Evolutionary conservation across 345 rosid species (phyloP).

Genomic region (Populus tremula): DNA sequence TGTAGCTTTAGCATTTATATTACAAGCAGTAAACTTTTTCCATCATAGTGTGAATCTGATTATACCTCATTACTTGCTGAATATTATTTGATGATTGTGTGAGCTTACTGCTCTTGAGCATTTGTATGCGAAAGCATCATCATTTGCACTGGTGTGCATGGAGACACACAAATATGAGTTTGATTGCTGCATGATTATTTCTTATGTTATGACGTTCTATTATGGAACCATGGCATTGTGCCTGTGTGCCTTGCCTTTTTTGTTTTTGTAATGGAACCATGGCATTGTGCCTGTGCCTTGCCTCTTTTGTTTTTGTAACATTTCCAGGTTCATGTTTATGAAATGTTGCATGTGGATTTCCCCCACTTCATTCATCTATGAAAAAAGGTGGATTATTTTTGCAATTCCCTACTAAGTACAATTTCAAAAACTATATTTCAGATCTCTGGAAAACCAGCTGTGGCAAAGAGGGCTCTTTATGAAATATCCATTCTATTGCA

Average conservation of each 20-base stretch:
- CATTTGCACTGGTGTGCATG: background rate
- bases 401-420: slow-evolving; percentile 10
- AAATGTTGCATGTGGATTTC: slow-evolving; percentile 5
- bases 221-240: background rate
- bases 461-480: slow-evolving; percentile 52
- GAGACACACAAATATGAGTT: background rate
- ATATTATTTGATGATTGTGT: background rate
- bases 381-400: background rate
- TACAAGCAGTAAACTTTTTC: background rate
- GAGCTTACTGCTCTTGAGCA: background rate
- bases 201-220: background rate
- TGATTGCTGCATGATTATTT: slow-evolving; percentile 1
- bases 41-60: background rate
- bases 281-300: background rate
- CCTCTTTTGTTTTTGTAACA: background rate
- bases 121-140: slow-evolving; percentile 1
- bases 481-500: slow-evolving; percentile 53
- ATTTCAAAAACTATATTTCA: slow-evolving; percentile 36
- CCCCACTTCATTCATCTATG: background rate
- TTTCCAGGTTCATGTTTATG: background rate
- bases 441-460: slow-evolving; percentile 53
- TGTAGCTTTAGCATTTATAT: background rate
- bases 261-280: background rate
- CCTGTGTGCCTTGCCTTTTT: background rate
- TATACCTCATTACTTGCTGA: background rate